These are phyloP conservation scores for Yamadazyma kanchanaburiensis DNA, from an alignment of 1,139 yeast genomes.

Conservation along the genomic window DNA sequence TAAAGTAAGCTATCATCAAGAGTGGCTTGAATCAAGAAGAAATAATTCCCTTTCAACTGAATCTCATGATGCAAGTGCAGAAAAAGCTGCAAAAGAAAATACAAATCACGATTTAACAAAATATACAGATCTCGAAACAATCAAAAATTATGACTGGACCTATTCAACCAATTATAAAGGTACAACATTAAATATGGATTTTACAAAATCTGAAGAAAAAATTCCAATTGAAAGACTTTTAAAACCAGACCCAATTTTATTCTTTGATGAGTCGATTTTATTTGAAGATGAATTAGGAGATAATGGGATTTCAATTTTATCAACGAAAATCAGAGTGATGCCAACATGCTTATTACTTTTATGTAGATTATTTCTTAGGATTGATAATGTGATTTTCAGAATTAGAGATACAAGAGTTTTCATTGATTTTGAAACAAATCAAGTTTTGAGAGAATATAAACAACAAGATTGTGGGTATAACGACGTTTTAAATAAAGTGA, in stretches of 20 bases:
- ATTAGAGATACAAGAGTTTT: constrained; percentile 81
- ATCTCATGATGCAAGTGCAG: constrained; percentile 21
- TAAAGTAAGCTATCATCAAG: constrained; percentile 81
- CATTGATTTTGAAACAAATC: constrained; percentile 67
- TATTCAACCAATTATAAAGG: constrained; percentile 82
- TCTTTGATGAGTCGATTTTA: constrained; percentile 82
- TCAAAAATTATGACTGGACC: constrained; percentile 94
- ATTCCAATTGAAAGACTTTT: constrained; percentile 72
- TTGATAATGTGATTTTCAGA: constrained; percentile 83
- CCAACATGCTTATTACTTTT: constrained; percentile 69
- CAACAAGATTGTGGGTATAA: constrained; percentile 68
- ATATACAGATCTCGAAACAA: constrained; percentile 39
- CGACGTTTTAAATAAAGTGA: constrained; percentile 42
- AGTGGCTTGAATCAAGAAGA: constrained; percentile 74
- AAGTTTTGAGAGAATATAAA: constrained; percentile 73
- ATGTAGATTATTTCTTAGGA: constrained; percentile 77
- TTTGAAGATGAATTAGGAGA: constrained; percentile 97
- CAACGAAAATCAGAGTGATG: constrained; percentile 87
- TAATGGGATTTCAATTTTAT: constrained; percentile 81
- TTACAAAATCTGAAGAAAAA: constrained; percentile 19
- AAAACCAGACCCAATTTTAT: constrained; percentile 79
- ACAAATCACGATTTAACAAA: constrained; percentile 27
- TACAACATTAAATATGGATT: constrained; percentile 25
- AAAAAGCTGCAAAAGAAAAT: constrained; percentile 25
- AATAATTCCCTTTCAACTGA: constrained; percentile 20